These are phyloP conservation scores for Acanthamoeba sp. DNA, from an alignment of 208 protist species.

Conservation along the genomic window DNA sequence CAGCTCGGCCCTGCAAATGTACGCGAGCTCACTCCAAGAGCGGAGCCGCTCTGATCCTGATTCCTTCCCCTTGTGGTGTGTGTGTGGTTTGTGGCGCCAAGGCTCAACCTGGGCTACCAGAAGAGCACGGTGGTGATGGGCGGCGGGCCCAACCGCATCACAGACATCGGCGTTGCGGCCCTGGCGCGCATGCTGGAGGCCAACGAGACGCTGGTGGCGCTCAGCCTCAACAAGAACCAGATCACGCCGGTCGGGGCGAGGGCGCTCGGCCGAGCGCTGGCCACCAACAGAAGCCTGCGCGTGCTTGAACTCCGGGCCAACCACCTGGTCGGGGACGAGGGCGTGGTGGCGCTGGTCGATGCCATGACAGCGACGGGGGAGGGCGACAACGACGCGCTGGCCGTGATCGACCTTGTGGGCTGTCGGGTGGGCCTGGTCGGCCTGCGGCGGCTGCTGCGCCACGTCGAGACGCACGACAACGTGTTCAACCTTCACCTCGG, in stretches of 20 bases:
- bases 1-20: slow-evolving; percentile 5
- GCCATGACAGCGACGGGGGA: neutral
- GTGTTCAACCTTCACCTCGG: neutral
- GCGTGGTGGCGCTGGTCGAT: neutral
- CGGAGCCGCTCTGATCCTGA: too few species aligned
- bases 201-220: neutral
- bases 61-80: too few species aligned
- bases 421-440: neutral
- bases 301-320: slow-evolving; percentile 5
- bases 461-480: neutral
- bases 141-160: slow-evolving; percentile 8
- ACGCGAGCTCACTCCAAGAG: neutral
- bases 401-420: neutral
- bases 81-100: neutral
- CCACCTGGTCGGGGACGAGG: neutral
- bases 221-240: slow-evolving; percentile 17
- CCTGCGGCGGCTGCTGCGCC: neutral
- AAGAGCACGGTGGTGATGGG: slow-evolving; percentile 52
- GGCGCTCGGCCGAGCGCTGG: neutral
- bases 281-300: neutral
- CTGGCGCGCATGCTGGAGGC: slow-evolving; percentile 11
- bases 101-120: slow-evolving; percentile 54
- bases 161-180: neutral
- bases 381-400: neutral
- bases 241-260: neutral